Percentiles rank a stretch among this genome's conserved stretches.
phyloP scores from a whole-genome alignment of 2,329 filamentous ascomycete species.

The Cercospora citrullina region DNA sequence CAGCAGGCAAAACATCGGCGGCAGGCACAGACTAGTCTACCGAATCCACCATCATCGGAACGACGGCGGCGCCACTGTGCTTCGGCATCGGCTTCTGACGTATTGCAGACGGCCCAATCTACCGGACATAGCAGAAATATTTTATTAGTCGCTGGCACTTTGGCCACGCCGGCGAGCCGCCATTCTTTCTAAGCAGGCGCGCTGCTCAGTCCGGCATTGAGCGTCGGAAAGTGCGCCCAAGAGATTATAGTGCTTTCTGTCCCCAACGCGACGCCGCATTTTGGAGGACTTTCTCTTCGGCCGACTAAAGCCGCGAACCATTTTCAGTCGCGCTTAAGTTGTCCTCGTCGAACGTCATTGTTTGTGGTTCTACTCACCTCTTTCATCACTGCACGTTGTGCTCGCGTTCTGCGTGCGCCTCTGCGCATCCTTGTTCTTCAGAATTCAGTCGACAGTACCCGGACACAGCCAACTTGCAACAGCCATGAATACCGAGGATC shows the following conservation, averaged over 20 bases:
- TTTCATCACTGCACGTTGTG: not conserved
- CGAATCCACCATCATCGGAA: conserved; percentile 3
- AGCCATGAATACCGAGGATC: conserved; percentile 58
- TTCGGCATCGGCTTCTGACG: not conserved
- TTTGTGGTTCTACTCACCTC: not conserved
- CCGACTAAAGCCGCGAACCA: conserved; percentile 9
- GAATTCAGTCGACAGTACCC: not conserved
- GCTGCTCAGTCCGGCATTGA: not conserved
- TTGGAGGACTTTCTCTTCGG: not conserved
- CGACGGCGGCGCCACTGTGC: not conserved
- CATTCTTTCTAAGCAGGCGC: not conserved
- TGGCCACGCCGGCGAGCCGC: conserved; percentile 1
- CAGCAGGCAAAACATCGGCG: not conserved
- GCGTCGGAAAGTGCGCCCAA: not conserved
- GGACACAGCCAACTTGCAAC: conserved; percentile 32
- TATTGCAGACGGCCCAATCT: not conserved
- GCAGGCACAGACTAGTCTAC: not conserved
- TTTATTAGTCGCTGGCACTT: conserved; percentile 2
- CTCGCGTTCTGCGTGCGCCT: not conserved
- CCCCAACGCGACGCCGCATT: not conserved
- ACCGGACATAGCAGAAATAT: not conserved
- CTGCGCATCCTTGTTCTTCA: not conserved
- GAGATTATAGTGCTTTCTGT: not conserved
- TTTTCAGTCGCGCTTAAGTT: conserved; percentile 5
- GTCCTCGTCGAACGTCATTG: conserved; percentile 1